Evolutionary conservation across 441 rosid genomes (phyloP).

Genomic region (Macaranga tanarius): DNA sequence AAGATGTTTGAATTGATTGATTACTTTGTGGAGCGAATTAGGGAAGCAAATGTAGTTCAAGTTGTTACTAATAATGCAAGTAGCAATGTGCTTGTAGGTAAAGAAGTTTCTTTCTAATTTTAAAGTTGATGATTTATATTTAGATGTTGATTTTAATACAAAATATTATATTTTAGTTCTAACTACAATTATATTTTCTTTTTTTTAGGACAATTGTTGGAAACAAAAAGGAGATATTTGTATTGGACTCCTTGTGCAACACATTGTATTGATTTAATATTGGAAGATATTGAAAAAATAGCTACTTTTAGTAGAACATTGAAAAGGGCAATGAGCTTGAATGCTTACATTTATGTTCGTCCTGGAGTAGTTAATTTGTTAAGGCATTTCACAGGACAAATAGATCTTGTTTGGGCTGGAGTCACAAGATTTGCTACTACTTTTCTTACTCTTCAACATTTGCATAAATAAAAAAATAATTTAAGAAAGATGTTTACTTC

Average conservation of each 20-base stretch:
- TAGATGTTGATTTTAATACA: neutral
- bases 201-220: neutral
- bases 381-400: neutral
- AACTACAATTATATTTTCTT: neutral
- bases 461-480: neutral
- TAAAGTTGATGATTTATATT: neutral
- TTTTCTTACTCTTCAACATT: neutral
- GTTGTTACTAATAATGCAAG: neutral
- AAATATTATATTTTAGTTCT: no score
- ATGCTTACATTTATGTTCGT: neutral
- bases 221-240: neutral
- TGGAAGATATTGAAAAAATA: neutral
- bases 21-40: no score
- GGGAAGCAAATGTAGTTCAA: neutral
- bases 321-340: neutral
- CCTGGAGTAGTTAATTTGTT: neutral
- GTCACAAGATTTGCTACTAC: constrained; percentile 1
- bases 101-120: neutral
- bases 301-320: neutral
- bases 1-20: no score
- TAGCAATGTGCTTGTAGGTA: neutral
- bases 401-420: neutral
- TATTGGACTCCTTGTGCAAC: constrained; percentile 1
- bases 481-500: constrained; percentile 2
- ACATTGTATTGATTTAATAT: neutral